Base-by-base conservation (phyloP, 2,329 filamentous ascomycete genomes). In the Aspergillus ibericus region DNA sequence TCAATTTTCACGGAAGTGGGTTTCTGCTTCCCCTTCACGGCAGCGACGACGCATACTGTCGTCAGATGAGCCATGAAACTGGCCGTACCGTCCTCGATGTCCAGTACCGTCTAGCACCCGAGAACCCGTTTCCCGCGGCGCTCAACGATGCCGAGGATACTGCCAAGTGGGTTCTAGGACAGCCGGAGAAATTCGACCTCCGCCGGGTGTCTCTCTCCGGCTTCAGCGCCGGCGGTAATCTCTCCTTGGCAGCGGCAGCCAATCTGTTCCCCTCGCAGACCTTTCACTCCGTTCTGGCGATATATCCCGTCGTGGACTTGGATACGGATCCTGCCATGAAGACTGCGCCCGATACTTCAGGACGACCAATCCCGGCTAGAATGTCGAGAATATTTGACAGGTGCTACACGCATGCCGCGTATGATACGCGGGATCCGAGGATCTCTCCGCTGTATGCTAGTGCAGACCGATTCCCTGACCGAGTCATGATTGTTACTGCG, bases 181-280 rank as follows among this genome's bases (percentile, higher is more conserved):
- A 69, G 5, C 68, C 71, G 1, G 64, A 72, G 3, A 55, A 68
- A 6, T 80, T 75, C 60, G 72, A 80, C 40, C 27, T 56, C 3
- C 60, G 60, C 13, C 68, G 65, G 8, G 58, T 80, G 8, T 70
- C 71, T 1, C 56, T 79, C 9, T 75, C 70, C 6, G 78, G 78
- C 4, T 80, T 79, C 67, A 79, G 77, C 54, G 77, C 78, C 1
- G 78, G 78, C 15, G 77, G 59, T 0, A 79, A 75, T 50, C 70
- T 80, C 12, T 72, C 73, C 1, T 66, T 80, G 5, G 70, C 69
- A 1, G 69, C 71, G 2, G 65, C 71, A 1, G 68, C 68, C 51
- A 66, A 34, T 34, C 57, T 63, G 18, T 77, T 72, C 51, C 68
- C 69, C 6, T 62, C 58, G 42, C 66, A 68, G 50, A 74, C 68